A percentile compares a stretch with the other conserved stretches of the same genome.
These are phyloP conservation scores for Teratosphaeria zuluensis DNA, from an alignment of 2,329 filamentous ascomycete genomes.

Conservation along the genomic window DNA sequence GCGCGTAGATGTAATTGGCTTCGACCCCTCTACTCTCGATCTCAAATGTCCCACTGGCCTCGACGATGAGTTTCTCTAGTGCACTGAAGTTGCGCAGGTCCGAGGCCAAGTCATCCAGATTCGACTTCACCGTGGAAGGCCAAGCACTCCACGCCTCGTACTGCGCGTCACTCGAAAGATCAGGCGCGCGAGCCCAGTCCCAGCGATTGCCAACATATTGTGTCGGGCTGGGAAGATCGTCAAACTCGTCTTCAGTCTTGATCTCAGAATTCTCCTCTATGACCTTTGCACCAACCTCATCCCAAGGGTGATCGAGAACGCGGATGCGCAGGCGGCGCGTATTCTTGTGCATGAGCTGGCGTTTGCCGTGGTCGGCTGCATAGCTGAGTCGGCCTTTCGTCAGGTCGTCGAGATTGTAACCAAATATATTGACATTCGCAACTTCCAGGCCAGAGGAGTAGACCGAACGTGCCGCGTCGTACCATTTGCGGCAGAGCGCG, in stretches of 20 bases:
- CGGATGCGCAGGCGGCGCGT: slow-evolving; percentile 7
- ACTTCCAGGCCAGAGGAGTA: slow-evolving; percentile 8
- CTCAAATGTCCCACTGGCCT: slow-evolving; percentile 1
- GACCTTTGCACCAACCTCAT: slow-evolving; percentile 1
- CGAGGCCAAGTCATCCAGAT: slow-evolving; percentile 6
- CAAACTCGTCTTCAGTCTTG: not conserved
- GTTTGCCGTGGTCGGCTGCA: not conserved
- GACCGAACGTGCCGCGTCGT: slow-evolving; percentile 7
- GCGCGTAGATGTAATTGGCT: not conserved
- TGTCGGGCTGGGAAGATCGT: not conserved
- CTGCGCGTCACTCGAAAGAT: not conserved
- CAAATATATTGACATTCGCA: slow-evolving; percentile 7
- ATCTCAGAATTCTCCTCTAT: not conserved
- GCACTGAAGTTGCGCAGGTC: slow-evolving; percentile 8
- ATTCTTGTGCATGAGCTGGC: slow-evolving; percentile 11
- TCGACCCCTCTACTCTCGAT: not conserved
- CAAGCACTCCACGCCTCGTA: slow-evolving; percentile 2
- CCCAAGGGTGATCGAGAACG: slow-evolving; percentile 10
- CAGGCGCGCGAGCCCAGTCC: not conserved
- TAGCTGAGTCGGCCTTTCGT: slow-evolving; percentile 4
- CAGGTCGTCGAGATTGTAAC: slow-evolving; percentile 6
- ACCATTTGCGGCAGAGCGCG: slow-evolving; percentile 9
- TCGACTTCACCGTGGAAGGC: slow-evolving; percentile 4
- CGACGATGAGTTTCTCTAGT: slow-evolving; percentile 7
- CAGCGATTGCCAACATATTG: not conserved